phyloP scores from a whole-genome alignment of 306 rosid species.

The Dryas drummondii region DNA sequence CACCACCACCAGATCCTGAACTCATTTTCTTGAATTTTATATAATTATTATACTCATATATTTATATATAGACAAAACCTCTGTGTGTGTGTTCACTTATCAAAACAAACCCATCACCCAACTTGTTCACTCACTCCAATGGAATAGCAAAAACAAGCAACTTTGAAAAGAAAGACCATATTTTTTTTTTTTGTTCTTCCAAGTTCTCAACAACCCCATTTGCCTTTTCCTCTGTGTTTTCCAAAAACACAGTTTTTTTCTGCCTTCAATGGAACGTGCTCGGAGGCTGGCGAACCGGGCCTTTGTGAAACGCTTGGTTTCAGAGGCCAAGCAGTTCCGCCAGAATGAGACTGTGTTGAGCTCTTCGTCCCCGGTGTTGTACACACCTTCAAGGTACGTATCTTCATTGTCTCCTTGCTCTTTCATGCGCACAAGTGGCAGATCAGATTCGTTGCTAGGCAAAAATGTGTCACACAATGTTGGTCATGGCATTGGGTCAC shows the following conservation, averaged over 20 bases:
- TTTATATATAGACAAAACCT: slow-evolving; percentile 12
- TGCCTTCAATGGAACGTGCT: slow-evolving; percentile 82
- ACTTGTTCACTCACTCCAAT: slow-evolving; percentile 27
- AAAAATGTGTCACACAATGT: slow-evolving; percentile 35
- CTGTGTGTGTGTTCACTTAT: slow-evolving; percentile 15
- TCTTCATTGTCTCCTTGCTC: slow-evolving; percentile 66
- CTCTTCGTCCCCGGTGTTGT: slow-evolving; percentile 50
- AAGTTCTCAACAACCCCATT: slow-evolving; percentile 25
- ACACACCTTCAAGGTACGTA: slow-evolving; percentile 64
- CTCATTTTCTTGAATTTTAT: slow-evolving; percentile 19
- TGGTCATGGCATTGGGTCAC: slow-evolving; percentile 39
- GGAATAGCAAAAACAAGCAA: slow-evolving; percentile 11
- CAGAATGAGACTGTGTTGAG: slow-evolving; percentile 42
- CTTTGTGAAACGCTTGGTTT: slow-evolving; percentile 72
- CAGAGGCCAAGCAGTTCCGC: slow-evolving; percentile 68
- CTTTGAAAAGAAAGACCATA: not conserved
- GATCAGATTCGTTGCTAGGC: slow-evolving; percentile 32
- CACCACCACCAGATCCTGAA: slow-evolving; percentile 48
- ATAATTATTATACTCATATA: not conserved
- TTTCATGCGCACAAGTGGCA: slow-evolving; percentile 34
- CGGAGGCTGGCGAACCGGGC: slow-evolving; percentile 86
- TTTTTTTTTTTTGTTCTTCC: not conserved
- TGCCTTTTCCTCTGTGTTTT: slow-evolving; percentile 9
- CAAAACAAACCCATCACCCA: slow-evolving; percentile 19
- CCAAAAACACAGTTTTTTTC: not conserved